A percentile compares a stretch with the other conserved stretches of the same genome.
These are phyloP conservation scores for Scytalidium sp. DNA, from an alignment of 2,329 filamentous ascomycete genomes.

Conservation along the genomic window DNA sequence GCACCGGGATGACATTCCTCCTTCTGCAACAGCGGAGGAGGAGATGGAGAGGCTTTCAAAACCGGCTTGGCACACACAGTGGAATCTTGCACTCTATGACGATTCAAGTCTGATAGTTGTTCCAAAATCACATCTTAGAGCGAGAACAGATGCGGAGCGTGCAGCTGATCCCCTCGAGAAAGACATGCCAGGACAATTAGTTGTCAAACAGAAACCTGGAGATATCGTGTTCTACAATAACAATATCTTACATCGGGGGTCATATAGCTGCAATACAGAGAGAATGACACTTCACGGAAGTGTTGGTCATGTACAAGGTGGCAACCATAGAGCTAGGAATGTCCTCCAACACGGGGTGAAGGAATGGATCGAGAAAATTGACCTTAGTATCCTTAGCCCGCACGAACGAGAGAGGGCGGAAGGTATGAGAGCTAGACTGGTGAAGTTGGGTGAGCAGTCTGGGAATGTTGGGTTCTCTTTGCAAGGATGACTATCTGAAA, in stretches of 20 bases:
- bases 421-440: conserved; percentile 58
- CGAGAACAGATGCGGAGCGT: conserved; percentile 67
- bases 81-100: conserved; percentile 75
- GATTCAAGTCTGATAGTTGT: conserved; percentile 73
- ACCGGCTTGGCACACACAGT: conserved; percentile 72
- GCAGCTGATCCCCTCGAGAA: conserved; percentile 60
- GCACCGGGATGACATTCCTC: conserved; percentile 77
- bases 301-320: conserved; percentile 56
- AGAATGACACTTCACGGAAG: conserved; percentile 68
- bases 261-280: conserved; percentile 55
- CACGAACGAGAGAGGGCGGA: conserved; percentile 46
- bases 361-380: conserved; percentile 55
- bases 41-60: conserved; percentile 57
- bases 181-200: conserved; percentile 57
- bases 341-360: conserved; percentile 71
- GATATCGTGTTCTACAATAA: conserved; percentile 85
- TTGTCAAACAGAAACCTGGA: conserved; percentile 64
- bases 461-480: conserved; percentile 61
- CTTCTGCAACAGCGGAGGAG: conserved; percentile 58
- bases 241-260: conserved; percentile 73
- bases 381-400: conserved; percentile 46
- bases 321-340: conserved; percentile 57
- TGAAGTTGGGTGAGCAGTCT: conserved; percentile 57
- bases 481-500: conserved; percentile 35
- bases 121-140: conserved; percentile 68